Base-by-base conservation (phyloP, 1,284 basidiomycete species). In the Melampsora occidentalis region DNA sequence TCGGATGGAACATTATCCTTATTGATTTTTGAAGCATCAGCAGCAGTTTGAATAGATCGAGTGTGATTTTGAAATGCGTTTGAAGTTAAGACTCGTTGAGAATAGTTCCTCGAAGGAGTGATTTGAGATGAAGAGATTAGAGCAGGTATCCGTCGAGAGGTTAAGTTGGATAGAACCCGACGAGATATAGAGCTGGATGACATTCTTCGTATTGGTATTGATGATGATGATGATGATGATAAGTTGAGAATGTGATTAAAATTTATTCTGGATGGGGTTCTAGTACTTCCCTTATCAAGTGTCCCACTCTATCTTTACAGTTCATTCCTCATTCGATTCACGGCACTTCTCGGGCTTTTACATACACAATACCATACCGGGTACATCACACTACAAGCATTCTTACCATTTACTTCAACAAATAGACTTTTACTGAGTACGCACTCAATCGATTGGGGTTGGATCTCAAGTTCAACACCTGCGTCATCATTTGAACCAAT, bases 41-140 rank as follows among this genome's bases (percentile, higher is more conserved):
- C 61, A 51, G 59, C 46, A 2, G 70, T 71, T 53, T 71, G 70
- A 51, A 71, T 71, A 33, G n/a, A 63, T 18, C 70, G 70, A 71
- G 25, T 63, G 39, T 49, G 5, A 71, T 25, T 14, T 18, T 46
- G 25, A 18, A 49, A 33, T 22, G 28, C 5, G 31, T 46, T 64
- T 53, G 18, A 18, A 20, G 57, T 22, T 42, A 53, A 57, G 7
- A 35, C 7, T 22, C 28, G 33, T 51, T 48, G 69, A 62, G 57
- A 18, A 42, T 25, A 59, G 51, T 28, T 35, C 31, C 57, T 53
- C 12, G 69, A 57, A 61, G 61, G 25, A 18, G 48, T 35, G 20
- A 61, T 16, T 57, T 39, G 28, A 25, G 31, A 28, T 69, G 67
- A n/a, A 48, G 33, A 68, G 66, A 35, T n/a, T 18, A 53, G 39